Conservation (phyloP, 768 basidiomycete genomes). For the Scleroderma citrinum region DNA sequence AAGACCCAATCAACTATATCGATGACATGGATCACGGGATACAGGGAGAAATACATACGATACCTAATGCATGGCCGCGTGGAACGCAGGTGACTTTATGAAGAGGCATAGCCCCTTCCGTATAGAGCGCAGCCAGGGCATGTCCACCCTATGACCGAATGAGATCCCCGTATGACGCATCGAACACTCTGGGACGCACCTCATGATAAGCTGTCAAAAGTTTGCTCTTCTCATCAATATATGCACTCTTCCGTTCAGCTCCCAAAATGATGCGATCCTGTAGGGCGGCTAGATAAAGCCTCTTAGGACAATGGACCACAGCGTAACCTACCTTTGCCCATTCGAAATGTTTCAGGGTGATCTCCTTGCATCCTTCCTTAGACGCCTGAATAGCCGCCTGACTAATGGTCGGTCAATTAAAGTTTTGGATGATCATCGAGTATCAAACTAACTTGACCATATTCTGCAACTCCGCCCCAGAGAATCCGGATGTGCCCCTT, state of each 20-base stretch:
- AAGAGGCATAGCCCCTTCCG: constrained; percentile 91
- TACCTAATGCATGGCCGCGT: constrained; percentile 87
- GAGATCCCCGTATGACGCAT: not conserved
- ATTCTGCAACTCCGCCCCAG: constrained; percentile 95
- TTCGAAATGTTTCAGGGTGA: constrained; percentile 82
- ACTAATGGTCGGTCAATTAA: constrained; percentile 27
- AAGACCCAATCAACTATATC: constrained; percentile 4
- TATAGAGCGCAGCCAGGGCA: constrained; percentile 91
- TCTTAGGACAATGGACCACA: not conserved
- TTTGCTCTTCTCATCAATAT: constrained; percentile 82
- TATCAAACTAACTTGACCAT: constrained; percentile 80
- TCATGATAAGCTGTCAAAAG: constrained; percentile 95
- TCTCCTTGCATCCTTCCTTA: constrained; percentile 69
- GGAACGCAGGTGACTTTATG: constrained; percentile 98
- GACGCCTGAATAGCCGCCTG: constrained; percentile 95
- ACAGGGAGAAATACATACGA: constrained; percentile 44
- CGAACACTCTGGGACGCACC: constrained; percentile 34
- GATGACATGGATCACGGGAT: constrained; percentile 3
- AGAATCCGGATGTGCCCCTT: constrained; percentile 92
- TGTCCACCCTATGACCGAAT: constrained; percentile 66
- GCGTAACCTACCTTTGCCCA: constrained; percentile 81
- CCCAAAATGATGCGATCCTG: constrained; percentile 96
- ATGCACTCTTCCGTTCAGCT: constrained; percentile 86
- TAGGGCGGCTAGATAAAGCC: not conserved
- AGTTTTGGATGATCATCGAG: not conserved